These are phyloP conservation scores for Globisporangium abappressorium DNA, from an alignment of 352 stramenopile species.

Conservation along the genomic window DNA sequence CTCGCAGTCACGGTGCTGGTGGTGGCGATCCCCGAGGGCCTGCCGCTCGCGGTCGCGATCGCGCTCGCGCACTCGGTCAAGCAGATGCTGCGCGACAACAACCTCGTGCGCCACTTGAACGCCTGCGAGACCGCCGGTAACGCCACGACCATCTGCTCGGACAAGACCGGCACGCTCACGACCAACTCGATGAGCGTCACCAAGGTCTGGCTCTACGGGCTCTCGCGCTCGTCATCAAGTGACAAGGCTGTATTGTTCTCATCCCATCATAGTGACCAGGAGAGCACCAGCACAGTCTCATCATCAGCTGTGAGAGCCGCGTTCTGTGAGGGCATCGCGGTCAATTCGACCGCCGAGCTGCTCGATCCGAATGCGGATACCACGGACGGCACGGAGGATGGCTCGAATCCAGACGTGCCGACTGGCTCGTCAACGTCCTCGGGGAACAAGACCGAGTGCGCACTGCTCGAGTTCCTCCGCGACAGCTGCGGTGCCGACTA, in stretches of 20 bases:
- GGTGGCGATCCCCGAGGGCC: conserved; percentile 88
- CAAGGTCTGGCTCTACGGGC: conserved; percentile 50
- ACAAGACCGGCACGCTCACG: conserved; percentile 96
- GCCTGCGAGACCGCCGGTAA: conserved; percentile 97
- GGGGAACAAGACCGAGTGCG: conserved; percentile 50
- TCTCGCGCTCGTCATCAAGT: neutral
- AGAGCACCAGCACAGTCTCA: neutral
- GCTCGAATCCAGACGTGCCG: neutral
- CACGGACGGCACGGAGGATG: neutral
- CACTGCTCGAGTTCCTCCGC: conserved; percentile 34
- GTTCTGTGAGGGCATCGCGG: conserved; percentile 71
- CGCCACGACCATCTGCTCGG: conserved; percentile 96
- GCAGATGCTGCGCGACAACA: conserved; percentile 96
- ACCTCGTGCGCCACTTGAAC: conserved; percentile 94
- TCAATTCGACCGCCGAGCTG: conserved; percentile 82
- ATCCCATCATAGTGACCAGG: neutral
- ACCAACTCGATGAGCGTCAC: conserved; percentile 95
- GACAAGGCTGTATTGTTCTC: neutral
- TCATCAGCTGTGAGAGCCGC: conserved; percentile 3
- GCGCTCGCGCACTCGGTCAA: conserved; percentile 87
- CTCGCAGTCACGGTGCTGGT: conserved; percentile 81
- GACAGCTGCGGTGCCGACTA: conserved; percentile 32
- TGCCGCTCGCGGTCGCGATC: conserved; percentile 89
- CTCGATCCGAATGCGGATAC: neutral
- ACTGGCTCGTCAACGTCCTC: conserved; percentile 25